Conservation (phyloP, 2,329 filamentous ascomycete genomes). For the Apiospora koreana region DNA sequence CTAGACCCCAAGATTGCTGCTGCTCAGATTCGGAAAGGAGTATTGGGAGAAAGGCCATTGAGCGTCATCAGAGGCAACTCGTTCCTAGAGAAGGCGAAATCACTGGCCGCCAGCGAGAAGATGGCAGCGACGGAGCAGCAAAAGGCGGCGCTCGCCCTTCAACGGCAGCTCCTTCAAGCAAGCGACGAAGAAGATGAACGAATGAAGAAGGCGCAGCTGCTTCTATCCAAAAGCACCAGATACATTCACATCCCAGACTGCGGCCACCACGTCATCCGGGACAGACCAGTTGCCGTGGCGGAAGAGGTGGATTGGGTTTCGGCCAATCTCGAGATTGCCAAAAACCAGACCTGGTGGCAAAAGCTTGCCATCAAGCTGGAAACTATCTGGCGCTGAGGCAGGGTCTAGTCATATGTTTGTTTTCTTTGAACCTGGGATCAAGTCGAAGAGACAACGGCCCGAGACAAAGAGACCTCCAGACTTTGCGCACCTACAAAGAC, state of each 20-base stretch:
- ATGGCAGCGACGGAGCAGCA: background rate
- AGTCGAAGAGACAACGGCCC: too few relatives aligned
- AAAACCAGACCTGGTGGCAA: background rate
- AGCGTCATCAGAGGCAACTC: conserved; percentile 28
- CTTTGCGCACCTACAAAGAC: background rate
- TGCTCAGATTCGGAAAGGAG: conserved; percentile 20
- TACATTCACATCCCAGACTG: conserved; percentile 27
- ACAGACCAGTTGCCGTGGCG: conserved; percentile 26
- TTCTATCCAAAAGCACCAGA: conserved; percentile 20
- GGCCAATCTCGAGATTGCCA: background rate
- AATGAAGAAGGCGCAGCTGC: conserved; percentile 29
- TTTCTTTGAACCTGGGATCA: background rate
- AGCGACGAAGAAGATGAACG: conserved; percentile 27
- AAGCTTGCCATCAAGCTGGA: background rate
- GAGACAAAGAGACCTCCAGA: background rate
- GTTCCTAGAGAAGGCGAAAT: conserved; percentile 22
- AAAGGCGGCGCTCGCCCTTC: conserved; percentile 8
- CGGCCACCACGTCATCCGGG: conserved; percentile 29
- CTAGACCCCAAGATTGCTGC: conserved; percentile 23
- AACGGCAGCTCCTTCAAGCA: conserved; percentile 22
- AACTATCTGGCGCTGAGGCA: background rate
- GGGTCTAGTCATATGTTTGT: too few relatives aligned
- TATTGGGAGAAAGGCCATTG: conserved; percentile 25
- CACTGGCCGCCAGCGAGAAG: conserved; percentile 19
- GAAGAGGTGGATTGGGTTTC: conserved; percentile 30